These are phyloP conservation scores for Punica granatum DNA, from an alignment of 345 rosid genomes.

Conservation along the genomic window DNA sequence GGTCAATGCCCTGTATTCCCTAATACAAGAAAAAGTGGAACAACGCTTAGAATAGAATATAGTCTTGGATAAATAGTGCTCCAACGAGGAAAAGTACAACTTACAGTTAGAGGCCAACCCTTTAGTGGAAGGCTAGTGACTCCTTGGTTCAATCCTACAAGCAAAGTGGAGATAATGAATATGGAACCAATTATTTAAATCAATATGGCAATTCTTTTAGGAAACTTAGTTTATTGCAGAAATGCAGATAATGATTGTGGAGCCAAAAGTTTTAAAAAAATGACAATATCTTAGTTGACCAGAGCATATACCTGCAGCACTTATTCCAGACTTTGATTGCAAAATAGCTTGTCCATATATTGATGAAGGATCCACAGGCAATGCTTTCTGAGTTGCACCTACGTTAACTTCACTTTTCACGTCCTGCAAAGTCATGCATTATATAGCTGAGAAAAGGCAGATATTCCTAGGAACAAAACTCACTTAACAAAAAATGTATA, in stretches of 20 bases:
- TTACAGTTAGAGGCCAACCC: slow-evolving; percentile 68
- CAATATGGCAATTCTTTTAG: too few relatives aligned
- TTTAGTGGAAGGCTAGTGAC: slow-evolving; percentile 49
- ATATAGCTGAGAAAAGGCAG: neutral
- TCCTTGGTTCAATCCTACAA: slow-evolving; percentile 46
- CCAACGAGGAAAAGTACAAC: slow-evolving; percentile 16
- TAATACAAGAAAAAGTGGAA: neutral
- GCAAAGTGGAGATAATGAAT: slow-evolving; percentile 1
- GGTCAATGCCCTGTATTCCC: slow-evolving; percentile 44
- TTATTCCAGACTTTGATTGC: slow-evolving; percentile 46
- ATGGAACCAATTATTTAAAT: neutral
- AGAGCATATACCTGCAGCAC: slow-evolving; percentile 34
- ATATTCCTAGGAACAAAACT: too few relatives aligned
- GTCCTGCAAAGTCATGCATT: slow-evolving; percentile 29
- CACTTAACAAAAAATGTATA: neutral
- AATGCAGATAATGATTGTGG: neutral
- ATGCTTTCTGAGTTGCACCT: slow-evolving; percentile 33
- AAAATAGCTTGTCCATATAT: slow-evolving; percentile 52
- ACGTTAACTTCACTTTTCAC: slow-evolving; percentile 42
- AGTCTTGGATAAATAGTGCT: neutral
- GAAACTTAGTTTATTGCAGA: neutral
- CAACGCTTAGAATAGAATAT: slow-evolving; percentile 1
- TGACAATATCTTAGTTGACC: slow-evolving; percentile 9
- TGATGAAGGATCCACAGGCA: slow-evolving; percentile 46
- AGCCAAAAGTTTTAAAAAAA: neutral